Evolutionary conservation across 345 rosid species (phyloP).

Genomic region (Adansonia digitata): DNA sequence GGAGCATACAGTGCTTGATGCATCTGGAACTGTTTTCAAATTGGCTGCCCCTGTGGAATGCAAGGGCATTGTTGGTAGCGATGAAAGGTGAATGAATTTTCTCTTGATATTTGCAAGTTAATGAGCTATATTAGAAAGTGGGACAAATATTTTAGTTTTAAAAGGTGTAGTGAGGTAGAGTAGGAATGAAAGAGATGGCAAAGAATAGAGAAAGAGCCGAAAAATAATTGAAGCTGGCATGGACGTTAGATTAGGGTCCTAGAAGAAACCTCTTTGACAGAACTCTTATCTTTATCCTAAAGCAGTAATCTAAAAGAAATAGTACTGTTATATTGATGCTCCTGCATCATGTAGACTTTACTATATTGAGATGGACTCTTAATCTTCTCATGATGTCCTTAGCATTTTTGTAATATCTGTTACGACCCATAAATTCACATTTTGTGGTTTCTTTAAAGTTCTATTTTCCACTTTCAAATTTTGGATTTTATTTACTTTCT

Average conservation of each 20-base stretch:
- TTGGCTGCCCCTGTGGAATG: slow-evolving; percentile 99
- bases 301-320: too few species aligned
- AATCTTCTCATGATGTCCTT: not conserved
- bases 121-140: too few species aligned
- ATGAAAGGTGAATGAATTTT: slow-evolving; percentile 61
- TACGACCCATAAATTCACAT: not conserved
- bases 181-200: too few species aligned
- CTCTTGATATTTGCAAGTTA: not conserved
- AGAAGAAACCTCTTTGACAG: too few species aligned
- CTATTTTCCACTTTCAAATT: not conserved
- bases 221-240: too few species aligned
- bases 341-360: too few species aligned
- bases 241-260: too few species aligned
- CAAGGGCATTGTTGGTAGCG: slow-evolving; percentile 99
- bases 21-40: slow-evolving; percentile 68
- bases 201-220: too few species aligned
- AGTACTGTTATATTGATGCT: too few species aligned
- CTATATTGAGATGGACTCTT: not conserved
- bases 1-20: slow-evolving; percentile 88
- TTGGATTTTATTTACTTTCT: not conserved
- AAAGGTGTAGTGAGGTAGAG: too few species aligned
- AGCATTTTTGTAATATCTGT: not conserved
- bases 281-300: too few species aligned
- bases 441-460: not conserved
- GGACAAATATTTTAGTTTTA: too few species aligned